Percentiles rank a stretch among this genome's conserved stretches.
phyloP scores from a whole-genome alignment of 345 rosid genomes.

The Luvunga scandens region DNA sequence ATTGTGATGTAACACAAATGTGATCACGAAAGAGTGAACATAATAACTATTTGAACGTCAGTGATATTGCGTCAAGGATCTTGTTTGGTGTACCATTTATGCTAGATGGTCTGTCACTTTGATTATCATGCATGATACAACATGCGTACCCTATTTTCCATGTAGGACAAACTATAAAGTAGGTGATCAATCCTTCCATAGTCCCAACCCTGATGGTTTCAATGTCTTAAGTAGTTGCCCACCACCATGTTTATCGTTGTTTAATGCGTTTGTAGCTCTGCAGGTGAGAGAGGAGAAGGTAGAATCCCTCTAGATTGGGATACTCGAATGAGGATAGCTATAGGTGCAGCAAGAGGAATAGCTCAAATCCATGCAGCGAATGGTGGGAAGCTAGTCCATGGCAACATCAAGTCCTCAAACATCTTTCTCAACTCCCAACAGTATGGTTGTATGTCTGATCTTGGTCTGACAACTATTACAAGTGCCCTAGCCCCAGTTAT shows the following conservation, averaged over 20 bases:
- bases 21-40: background rate
- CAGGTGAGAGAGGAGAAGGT: conserved; percentile 71
- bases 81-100: background rate
- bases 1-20: background rate
- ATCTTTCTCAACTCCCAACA: conserved; percentile 66
- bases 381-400: conserved; percentile 75
- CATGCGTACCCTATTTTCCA: background rate
- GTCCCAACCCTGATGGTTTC: background rate
- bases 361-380: conserved; percentile 67
- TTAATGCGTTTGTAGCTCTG: conserved; percentile 14
- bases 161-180: background rate
- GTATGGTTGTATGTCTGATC: conserved; percentile 80
- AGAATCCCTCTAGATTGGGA: conserved; percentile 76
- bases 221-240: conserved; percentile 2
- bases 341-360: conserved; percentile 91
- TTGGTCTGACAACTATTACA: conserved; percentile 79
- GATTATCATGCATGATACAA: background rate
- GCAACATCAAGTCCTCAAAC: conserved; percentile 91
- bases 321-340: conserved; percentile 67
- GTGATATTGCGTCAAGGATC: background rate
- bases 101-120: background rate
- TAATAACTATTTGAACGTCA: no score
- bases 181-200: background rate
- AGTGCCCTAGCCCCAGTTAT: conserved; percentile 68
- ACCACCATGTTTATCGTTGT: background rate